A percentile compares a stretch with the other conserved stretches of the same genome.
phyloP scores from a whole-genome alignment of 2,329 filamentous ascomycete genomes.

The Aspergillus aculeatinus region DNA sequence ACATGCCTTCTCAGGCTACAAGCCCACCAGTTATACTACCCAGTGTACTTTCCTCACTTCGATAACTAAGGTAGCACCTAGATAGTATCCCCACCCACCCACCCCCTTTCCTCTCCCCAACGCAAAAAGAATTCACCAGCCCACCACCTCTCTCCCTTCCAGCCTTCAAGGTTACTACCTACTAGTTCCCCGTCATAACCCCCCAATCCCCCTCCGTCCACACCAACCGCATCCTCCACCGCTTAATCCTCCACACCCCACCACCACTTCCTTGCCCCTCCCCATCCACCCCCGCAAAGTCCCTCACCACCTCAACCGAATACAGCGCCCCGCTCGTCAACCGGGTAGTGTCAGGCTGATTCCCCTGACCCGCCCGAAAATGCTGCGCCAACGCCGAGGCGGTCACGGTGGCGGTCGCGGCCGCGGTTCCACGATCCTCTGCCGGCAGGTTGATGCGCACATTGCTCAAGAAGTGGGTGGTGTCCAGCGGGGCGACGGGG shows the following conservation, averaged over 20 bases:
- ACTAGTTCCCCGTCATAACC: slow-evolving; percentile 1
- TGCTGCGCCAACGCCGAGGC: slow-evolving; percentile 23
- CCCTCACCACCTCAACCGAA: slow-evolving; percentile 26
- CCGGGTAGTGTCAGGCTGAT: slow-evolving; percentile 20
- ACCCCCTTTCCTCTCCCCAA: no score
- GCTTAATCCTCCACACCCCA: slow-evolving; percentile 38
- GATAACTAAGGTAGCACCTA: no score
- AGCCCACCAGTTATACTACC: no score
- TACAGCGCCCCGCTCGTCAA: slow-evolving; percentile 30
- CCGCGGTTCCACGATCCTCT: slow-evolving; percentile 14
- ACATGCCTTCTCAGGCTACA: no score
- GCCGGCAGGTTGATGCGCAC: slow-evolving; percentile 21
- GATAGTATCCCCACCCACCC: no score
- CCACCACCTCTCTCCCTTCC: no score
- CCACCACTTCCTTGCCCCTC: slow-evolving; percentile 3
- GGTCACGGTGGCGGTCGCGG: slow-evolving; percentile 16
- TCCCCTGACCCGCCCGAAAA: slow-evolving; percentile 25
- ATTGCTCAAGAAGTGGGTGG: slow-evolving; percentile 26
- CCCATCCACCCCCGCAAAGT: not conserved
- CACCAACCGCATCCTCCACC: slow-evolving; percentile 28
- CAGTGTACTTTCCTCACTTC: no score
- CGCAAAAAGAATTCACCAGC: no score
- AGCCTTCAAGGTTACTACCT: no score
- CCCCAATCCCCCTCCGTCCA: slow-evolving; percentile 29
- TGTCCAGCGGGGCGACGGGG: slow-evolving; percentile 29